Base-by-base conservation (phyloP, 306 rosid species). In the Hippophae rhamnoides region DNA sequence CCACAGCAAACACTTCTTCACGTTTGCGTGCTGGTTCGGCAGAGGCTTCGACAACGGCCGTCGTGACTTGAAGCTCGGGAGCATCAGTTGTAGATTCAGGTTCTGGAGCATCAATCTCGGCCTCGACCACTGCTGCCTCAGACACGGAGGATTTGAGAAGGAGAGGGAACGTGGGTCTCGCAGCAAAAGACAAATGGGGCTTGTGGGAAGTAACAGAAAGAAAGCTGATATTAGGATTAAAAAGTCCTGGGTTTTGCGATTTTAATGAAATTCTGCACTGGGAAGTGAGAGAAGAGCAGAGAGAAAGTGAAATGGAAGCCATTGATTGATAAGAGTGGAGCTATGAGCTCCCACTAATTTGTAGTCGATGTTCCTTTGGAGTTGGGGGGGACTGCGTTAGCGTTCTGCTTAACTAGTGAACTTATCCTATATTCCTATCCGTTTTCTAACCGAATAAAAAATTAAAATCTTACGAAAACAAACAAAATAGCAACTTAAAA, bases 1-100 rank as follows among this genome's bases (percentile, higher is more conserved):
- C 94, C 11, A 92, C 99, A 8, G 90, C 99, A 67, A 88, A 88
- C 60, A 85, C 67, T 23, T 85, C 74, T 70, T 92, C 96, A 63
- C 95, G 89, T 9, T 77, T 65, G 0, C 84, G 78, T 48, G 69
- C 52, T 55, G 66, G 77, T 8, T 13, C 77, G 13, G 83, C 52
- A 12, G 82, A 40, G 67, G 72, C 27, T 48, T 78, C 52, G 4
- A 70, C 70, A 31, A 61, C 53, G 62, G 85, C 71, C 8, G 38
- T 31, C 38, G 68, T 14, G 13, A 83, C 5, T 31, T 31, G 38
- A 31, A 4, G 38, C 38, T 31, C 38, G 38, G 3, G 5, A 31
- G 38, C 38, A 4, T 31, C 38, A 31, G 38, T 31, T 31, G 5
- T 4, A 4, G 38, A 2, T 31, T 31, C 38, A 4, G 38, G 38